A percentile compares a stretch with the other conserved stretches of the same genome.
Evolutionary conservation across 2,329 filamentous ascomycete genomes (phyloP).

Genomic region (Pseudocercospora musae): DNA sequence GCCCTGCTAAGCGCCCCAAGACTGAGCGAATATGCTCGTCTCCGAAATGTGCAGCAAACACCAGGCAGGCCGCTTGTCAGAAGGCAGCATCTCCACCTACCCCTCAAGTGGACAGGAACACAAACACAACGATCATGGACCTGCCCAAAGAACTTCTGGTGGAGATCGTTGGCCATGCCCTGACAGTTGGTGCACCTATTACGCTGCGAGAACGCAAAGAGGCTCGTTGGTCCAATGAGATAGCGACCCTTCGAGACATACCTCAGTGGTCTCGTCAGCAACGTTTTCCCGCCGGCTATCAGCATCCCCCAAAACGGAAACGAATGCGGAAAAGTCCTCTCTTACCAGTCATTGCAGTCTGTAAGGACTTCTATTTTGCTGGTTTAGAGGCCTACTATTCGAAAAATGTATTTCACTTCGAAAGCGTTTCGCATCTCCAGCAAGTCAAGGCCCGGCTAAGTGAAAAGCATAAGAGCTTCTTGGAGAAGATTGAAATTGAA

Average conservation of each 20-base stretch:
- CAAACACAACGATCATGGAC: not conserved
- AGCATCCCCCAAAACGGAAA: not conserved
- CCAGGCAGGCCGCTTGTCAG: not conserved
- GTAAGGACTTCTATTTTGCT: slow-evolving; percentile 12
- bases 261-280: not conserved
- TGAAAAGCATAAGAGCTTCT: not conserved
- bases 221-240: slow-evolving; percentile 13
- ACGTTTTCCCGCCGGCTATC: not conserved
- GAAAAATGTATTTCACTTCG: slow-evolving; percentile 10
- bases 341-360: slow-evolving; percentile 5
- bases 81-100: not conserved
- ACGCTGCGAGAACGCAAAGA: slow-evolving; percentile 11
- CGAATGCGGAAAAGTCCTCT: slow-evolving; percentile 6
- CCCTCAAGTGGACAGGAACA: not conserved
- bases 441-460: not conserved
- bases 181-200: slow-evolving; percentile 1
- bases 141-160: slow-evolving; percentile 12
- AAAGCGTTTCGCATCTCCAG: not conserved
- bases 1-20: not conserved
- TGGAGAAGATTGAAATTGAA: slow-evolving; percentile 3
- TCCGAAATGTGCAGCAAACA: not conserved
- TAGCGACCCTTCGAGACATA: slow-evolving; percentile 7
- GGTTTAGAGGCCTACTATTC: slow-evolving; percentile 8
- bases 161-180: slow-evolving; percentile 7
- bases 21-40: not conserved